Conservation (phyloP, 371 early-diverging fungal species). For the Catenaria anguillulae region DNA sequence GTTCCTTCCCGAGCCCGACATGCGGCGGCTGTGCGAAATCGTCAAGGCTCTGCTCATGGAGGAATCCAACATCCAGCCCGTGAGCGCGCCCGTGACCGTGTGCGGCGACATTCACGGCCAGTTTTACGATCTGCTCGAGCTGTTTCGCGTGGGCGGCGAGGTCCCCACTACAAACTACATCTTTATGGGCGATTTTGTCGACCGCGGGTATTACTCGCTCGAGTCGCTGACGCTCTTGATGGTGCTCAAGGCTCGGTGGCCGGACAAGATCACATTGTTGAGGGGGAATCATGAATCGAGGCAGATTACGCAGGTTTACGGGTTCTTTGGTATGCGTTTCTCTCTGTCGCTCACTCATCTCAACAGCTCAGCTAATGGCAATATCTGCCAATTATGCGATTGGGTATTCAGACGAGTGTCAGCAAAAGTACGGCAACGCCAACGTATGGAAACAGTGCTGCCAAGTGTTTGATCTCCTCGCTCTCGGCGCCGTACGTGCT, state of each 20-base stretch:
- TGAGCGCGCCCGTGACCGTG: too few species aligned
- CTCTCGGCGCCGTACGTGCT: constrained; percentile 78
- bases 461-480: constrained; percentile 95
- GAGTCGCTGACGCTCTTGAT: constrained; percentile 93
- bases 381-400: not conserved
- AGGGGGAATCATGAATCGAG: constrained; percentile 98
- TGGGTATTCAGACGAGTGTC: constrained; percentile 92
- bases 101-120: too few species aligned
- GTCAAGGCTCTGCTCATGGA: constrained; percentile 84
- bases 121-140: too few species aligned
- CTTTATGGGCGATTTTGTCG: constrained; percentile 99
- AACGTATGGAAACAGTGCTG: constrained; percentile 99
- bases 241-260: constrained; percentile 89
- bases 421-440: constrained; percentile 92
- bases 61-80: constrained; percentile 92
- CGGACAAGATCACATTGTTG: constrained; percentile 90
- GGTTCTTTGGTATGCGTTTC: constrained; percentile 76
- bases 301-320: constrained; percentile 98
- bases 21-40: constrained; percentile 91
- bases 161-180: constrained; percentile 94
- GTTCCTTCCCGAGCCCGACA: constrained; percentile 62
- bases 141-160: constrained; percentile 95
- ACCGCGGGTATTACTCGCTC: constrained; percentile 96
- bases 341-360: too few species aligned
- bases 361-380: not conserved